Evolutionary conservation across 257 asterid genomes (phyloP).

Genomic region (Salvia hispanica): DNA sequence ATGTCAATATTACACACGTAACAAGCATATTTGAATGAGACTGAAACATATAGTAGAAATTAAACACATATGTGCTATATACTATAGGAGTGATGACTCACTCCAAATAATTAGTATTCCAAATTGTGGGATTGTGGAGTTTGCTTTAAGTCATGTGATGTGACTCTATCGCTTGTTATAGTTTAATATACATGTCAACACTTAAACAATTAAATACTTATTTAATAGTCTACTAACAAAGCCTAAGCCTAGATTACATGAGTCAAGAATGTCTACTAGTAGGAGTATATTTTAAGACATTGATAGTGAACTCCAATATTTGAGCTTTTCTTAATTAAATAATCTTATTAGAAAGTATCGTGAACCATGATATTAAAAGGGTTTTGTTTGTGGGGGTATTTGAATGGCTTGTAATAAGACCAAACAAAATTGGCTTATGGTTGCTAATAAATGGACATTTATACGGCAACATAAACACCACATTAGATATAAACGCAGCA

Average conservation of each 20-base stretch:
- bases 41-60: not conserved
- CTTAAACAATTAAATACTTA: conserved; percentile 23
- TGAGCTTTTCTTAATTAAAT: conserved; percentile 9
- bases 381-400: not conserved
- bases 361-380: conserved; percentile 37
- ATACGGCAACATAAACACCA: conserved; percentile 76
- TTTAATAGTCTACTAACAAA: conserved; percentile 36
- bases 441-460: conserved; percentile 48
- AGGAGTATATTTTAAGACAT: conserved; percentile 12
- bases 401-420: conserved; percentile 53
- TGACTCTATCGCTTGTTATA: conserved; percentile 29
- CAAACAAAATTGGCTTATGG: conserved; percentile 62
- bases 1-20: not conserved
- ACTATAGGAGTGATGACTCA: conserved; percentile 31
- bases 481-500: conserved; percentile 50
- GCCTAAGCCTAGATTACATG: conserved; percentile 47
- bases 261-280: conserved; percentile 40
- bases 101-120: conserved; percentile 46
- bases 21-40: not conserved
- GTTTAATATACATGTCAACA: conserved; percentile 36
- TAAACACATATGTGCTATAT: too few relatives aligned
- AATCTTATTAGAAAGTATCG: conserved; percentile 41
- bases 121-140: conserved; percentile 64
- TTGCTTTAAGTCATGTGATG: conserved; percentile 81
- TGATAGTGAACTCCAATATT: conserved; percentile 35